Conservation (phyloP, 2,329 filamentous ascomycete species). For the Gaeumannomyces tritici region DNA sequence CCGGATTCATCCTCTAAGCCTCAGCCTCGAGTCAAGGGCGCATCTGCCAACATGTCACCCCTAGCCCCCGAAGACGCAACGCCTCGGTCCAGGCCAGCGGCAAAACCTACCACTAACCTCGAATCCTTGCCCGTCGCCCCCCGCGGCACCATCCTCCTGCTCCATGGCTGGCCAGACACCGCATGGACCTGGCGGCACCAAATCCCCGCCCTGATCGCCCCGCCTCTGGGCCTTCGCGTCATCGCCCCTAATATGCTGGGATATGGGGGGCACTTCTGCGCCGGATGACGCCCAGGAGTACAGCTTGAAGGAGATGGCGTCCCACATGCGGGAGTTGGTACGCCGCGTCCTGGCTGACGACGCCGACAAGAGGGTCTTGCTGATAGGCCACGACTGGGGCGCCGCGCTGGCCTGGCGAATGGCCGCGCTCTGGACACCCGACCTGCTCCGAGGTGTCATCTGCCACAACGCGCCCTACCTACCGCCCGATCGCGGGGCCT, state of each 20-base stretch:
- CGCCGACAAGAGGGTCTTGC: conserved; percentile 22
- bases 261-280: conserved; percentile 26
- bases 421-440: conserved; percentile 58
- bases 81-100: neutral
- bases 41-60: neutral
- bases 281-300: conserved; percentile 25
- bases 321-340: conserved; percentile 41
- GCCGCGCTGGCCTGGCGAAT: conserved; percentile 30
- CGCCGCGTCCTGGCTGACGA: conserved; percentile 35
- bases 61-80: neutral
- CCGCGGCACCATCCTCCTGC: conserved; percentile 16
- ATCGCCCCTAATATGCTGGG: conserved; percentile 27
- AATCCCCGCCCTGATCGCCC: conserved; percentile 61
- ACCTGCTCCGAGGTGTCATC: conserved; percentile 27
- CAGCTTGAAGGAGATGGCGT: conserved; percentile 21
- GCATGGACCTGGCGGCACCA: conserved; percentile 63
- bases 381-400: conserved; percentile 40
- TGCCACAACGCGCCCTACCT: conserved; percentile 31
- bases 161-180: conserved; percentile 39
- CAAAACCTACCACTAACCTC: neutral
- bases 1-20: too few relatives aligned
- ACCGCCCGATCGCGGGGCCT: conserved; percentile 25
- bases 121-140: neutral
- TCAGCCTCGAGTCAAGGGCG: too few relatives aligned
- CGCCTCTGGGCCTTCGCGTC: conserved; percentile 42